Percentiles rank a stretch among this genome's conserved stretches.
Evolutionary conservation across 257 asterid species (phyloP).

Genomic region (Gardenia jasminoides): DNA sequence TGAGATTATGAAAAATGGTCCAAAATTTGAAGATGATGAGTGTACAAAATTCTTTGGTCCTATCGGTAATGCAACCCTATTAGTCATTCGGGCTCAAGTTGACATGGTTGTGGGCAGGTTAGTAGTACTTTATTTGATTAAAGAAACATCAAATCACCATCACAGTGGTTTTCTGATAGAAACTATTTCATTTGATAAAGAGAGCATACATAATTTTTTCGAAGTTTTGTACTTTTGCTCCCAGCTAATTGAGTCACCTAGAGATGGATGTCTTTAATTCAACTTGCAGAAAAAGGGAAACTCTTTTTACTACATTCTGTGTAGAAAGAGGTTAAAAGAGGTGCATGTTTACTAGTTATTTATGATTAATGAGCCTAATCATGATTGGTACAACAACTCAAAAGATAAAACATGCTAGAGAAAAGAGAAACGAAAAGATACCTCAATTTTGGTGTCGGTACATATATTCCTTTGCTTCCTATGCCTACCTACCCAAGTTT

Average conservation of each 20-base stretch:
- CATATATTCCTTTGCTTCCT: neutral
- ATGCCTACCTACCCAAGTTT: constrained; percentile 3
- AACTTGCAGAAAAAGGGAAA: neutral
- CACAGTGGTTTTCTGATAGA: neutral
- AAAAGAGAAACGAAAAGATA: constrained; percentile 23
- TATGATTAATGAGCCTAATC: constrained; percentile 6
- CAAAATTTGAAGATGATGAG: constrained; percentile 57
- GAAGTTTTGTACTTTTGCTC: neutral
- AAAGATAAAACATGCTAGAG: constrained; percentile 15
- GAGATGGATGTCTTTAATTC: neutral
- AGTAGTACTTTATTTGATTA: neutral
- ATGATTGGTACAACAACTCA: constrained; percentile 23
- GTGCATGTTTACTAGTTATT: neutral
- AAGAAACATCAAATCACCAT: neutral
- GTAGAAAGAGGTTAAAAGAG: neutral
- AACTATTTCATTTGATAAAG: neutral
- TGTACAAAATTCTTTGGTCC: constrained; percentile 69
- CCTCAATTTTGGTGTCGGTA: constrained; percentile 9
- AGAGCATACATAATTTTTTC: neutral
- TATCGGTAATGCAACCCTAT: constrained; percentile 46
- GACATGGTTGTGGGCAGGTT: constrained; percentile 73
- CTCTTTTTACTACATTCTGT: neutral
- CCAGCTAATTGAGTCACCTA: neutral
- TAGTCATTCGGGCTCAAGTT: constrained; percentile 63
- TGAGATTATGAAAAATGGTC: constrained; percentile 51